A percentile compares a stretch with the other conserved stretches of the same genome.
These are phyloP conservation scores for Penicillium sp. DNA, from an alignment of 2,329 filamentous ascomycete genomes.

Conservation along the genomic window DNA sequence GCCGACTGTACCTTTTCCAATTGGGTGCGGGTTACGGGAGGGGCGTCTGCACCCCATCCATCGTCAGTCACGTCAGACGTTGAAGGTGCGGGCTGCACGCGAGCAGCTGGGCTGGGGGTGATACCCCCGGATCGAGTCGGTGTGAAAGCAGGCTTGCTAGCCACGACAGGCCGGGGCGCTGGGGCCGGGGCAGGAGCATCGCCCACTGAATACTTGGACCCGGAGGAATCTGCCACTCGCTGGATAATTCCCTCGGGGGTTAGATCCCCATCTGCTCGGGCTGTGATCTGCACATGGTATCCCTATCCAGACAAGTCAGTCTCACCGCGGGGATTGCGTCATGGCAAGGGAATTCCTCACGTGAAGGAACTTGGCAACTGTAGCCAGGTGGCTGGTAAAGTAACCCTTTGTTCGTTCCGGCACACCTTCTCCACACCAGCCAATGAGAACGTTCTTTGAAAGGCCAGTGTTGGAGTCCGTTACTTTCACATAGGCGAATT, in stretches of 20 bases:
- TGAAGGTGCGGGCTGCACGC: constrained; percentile 43
- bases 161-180: constrained; percentile 57
- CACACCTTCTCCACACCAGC: constrained; percentile 94
- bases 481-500: constrained; percentile 94
- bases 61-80: constrained; percentile 63
- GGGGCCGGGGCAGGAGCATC: constrained; percentile 37
- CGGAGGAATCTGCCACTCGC: constrained; percentile 89
- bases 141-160: constrained; percentile 86
- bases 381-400: constrained; percentile 86
- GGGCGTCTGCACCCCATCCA: constrained; percentile 90
- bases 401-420: constrained; percentile 98
- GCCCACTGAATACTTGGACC: constrained; percentile 79
- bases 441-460: constrained; percentile 86
- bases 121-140: constrained; percentile 55
- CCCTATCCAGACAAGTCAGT: constrained; percentile 43
- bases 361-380: constrained; percentile 84
- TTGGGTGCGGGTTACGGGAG: constrained; percentile 75
- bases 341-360: constrained; percentile 33
- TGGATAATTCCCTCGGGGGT: constrained; percentile 79
- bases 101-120: constrained; percentile 55
- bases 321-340: not conserved
- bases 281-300: constrained; percentile 95
- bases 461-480: constrained; percentile 85
- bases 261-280: constrained; percentile 80
- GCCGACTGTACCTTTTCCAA: constrained; percentile 86